Evolutionary conservation across 108 stramenopile genomes (phyloP).

Genomic region (Conticribra weissflogii): DNA sequence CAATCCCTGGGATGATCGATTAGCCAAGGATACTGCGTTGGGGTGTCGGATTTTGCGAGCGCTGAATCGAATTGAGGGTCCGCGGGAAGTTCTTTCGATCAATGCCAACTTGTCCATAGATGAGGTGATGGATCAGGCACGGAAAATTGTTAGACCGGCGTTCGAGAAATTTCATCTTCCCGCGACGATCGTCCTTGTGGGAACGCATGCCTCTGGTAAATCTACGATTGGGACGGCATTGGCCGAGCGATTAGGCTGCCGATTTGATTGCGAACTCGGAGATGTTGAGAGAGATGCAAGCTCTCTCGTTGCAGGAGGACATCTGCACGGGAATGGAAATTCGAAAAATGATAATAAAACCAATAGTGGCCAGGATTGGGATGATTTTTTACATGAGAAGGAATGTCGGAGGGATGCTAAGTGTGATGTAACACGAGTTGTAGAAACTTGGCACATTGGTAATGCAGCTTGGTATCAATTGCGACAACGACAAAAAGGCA

Average conservation of each 20-base stretch:
- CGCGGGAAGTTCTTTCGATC: constrained; percentile 5
- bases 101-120: constrained; percentile 31
- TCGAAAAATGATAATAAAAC: not conserved
- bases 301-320: constrained; percentile 21
- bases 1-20: constrained; percentile 55
- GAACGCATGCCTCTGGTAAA: constrained; percentile 38
- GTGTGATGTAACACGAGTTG: constrained; percentile 11
- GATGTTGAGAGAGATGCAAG: constrained; percentile 18
- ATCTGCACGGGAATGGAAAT: constrained; percentile 38
- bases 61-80: constrained; percentile 14
- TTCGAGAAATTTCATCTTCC: constrained; percentile 3
- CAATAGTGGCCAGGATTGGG: constrained; percentile 16
- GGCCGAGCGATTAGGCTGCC: constrained; percentile 22
- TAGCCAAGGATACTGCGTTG: constrained; percentile 25
- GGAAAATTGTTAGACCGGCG: constrained; percentile 3
- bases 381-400: constrained; percentile 10
- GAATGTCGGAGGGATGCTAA: constrained; percentile 14
- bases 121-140: constrained; percentile 17
- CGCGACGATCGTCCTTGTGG: constrained; percentile 25
- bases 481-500: constrained; percentile 5
- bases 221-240: constrained; percentile 22
- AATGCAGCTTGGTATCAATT: constrained; percentile 32
- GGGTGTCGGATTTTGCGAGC: constrained; percentile 33
- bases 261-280: constrained; percentile 36
- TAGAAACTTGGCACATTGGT: constrained; percentile 48